Base-by-base conservation (phyloP, 345 rosid species). In the Citropsis articulata region DNA sequence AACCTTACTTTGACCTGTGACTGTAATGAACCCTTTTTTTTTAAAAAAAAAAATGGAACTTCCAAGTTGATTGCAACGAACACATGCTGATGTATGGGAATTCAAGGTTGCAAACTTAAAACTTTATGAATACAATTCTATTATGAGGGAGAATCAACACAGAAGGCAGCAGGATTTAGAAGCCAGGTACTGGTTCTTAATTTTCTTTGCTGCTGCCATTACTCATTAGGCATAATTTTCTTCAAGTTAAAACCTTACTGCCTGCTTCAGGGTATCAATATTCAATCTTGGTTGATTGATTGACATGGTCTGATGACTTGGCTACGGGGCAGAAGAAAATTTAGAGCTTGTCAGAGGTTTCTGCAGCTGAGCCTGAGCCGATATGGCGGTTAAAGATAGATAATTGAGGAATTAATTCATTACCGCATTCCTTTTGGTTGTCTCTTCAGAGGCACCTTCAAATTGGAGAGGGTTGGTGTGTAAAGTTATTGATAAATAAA, bases 151-250 rank as follows among this genome's bases (percentile, higher is more conserved):
- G 50, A 13, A 45, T 45, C 50, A 45, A 13, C 50, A 12, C 50
- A 86, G 89, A 90, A 86, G 81, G 89, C 95, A 24, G 93, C 91
- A 38, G 92, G 87, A 74, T 83, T 45, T 28, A 59, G 31, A 22
- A 69, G 38, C 45, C 66, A 33, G 80, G 65, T 66, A 80, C 6
- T 31, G 68, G 8, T 40, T 28, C 62, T 9, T 14, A 55, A 59
- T 27, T 74, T 45, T 14, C 60, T 61, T 12, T 63, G 13, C 22
- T 63, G 57, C 59, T 21, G 16, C 28, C 16, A 42, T 42, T 12
- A 19, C 59, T 18, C 60, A 62, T 57, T 31, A 0, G 64, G 31
- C 28, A 22, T 64, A 18, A 35, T 36, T 25, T 73, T 48, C n/a
- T 59, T 72, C n/a, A 60, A 38, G 67, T 59, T 12, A 13, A 45